These are phyloP conservation scores for Daldinia decipiens DNA, from an alignment of 495 filamentous ascomycete species.

Conservation along the genomic window DNA sequence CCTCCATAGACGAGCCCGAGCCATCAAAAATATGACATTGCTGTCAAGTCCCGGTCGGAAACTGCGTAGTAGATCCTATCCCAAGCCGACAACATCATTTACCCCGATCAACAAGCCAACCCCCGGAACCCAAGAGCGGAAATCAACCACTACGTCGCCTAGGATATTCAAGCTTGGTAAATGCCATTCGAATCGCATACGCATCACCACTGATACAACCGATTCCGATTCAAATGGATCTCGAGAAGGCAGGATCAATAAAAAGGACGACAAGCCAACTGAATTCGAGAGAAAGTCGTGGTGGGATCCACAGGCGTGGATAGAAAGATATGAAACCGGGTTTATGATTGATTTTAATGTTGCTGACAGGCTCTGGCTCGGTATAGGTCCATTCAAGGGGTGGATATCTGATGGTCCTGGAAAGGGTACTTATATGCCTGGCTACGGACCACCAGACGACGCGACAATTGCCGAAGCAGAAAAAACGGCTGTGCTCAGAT, in stretches of 20 bases:
- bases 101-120: conserved; percentile 13
- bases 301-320: conserved; percentile 31
- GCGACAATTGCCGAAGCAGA: conserved; percentile 24
- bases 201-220: conserved; percentile 4
- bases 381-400: conserved; percentile 24
- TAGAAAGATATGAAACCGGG: conserved; percentile 25
- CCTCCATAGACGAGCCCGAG: background rate
- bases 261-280: background rate
- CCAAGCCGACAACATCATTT: conserved; percentile 7
- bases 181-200: conserved; percentile 6
- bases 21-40: background rate
- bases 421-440: conserved; percentile 19
- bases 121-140: background rate
- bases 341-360: conserved; percentile 9
- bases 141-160: background rate
- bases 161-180: background rate
- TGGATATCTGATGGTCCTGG: conserved; percentile 25
- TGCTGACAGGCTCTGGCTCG: conserved; percentile 16
- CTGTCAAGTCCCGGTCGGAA: background rate
- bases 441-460: conserved; percentile 21
- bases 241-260: background rate
- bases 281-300: conserved; percentile 5
- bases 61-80: conserved; percentile 12
- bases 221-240: conserved; percentile 1
- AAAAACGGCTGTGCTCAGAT: conserved; percentile 14